Evolutionary conservation across 148 eudicot species (phyloP).

Genomic region (Vaccinium darrowii): DNA sequence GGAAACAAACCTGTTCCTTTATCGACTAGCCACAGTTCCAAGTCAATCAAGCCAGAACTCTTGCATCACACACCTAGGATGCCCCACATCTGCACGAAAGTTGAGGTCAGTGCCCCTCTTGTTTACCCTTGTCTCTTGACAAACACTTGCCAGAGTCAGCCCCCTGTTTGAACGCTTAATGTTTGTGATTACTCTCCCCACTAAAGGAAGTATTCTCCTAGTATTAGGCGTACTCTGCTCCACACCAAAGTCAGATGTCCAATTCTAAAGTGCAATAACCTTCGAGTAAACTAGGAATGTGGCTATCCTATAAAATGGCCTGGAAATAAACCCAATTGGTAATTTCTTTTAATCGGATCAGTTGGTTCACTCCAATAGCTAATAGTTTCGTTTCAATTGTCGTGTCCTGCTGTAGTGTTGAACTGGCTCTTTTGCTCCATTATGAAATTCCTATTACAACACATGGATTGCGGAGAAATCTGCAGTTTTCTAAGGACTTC

Average conservation of each 20-base stretch:
- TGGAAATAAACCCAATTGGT: not conserved
- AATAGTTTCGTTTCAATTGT: no score
- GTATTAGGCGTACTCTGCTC: not conserved
- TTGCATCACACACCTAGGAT: not conserved
- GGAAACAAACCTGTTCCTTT: no score
- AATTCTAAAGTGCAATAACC: not conserved
- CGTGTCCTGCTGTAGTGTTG: not conserved
- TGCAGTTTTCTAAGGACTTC: not conserved
- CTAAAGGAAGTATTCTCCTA: not conserved
- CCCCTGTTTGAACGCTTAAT: not conserved
- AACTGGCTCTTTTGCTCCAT: not conserved
- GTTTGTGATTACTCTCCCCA: not conserved
- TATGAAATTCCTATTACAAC: not conserved
- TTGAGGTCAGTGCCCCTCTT: not conserved
- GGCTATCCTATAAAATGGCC: not conserved
- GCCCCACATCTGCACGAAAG: not conserved
- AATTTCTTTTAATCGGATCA: not conserved
- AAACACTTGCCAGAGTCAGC: not conserved
- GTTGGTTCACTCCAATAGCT: not conserved
- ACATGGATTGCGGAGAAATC: not conserved
- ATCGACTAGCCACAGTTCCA: no score
- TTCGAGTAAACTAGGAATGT: not conserved
- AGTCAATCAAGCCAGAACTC: no score
- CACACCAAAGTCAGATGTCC: not conserved
- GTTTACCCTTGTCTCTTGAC: not conserved